These are phyloP conservation scores for Metschnikowia dekortorum DNA, from an alignment of 805 yeast species.

Conservation along the genomic window DNA sequence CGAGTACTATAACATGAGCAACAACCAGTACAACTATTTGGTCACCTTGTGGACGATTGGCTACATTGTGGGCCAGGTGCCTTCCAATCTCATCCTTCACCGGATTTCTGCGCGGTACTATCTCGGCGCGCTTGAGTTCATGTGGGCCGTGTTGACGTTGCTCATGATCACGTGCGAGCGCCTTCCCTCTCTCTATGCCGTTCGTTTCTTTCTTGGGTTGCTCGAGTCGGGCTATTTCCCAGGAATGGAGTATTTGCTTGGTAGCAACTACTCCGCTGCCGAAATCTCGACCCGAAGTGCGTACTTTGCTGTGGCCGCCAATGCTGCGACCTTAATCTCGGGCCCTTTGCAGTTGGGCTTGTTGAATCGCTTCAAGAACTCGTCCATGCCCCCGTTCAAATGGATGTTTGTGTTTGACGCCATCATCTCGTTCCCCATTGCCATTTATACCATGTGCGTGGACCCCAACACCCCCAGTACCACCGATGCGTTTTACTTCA, in stretches of 20 bases:
- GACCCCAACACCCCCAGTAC: conserved; percentile 35
- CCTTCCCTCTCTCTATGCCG: conserved; percentile 12
- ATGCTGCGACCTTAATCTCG: conserved; percentile 25
- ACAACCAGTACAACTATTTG: conserved; percentile 17
- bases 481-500: conserved; percentile 29
- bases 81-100: conserved; percentile 29
- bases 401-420: conserved; percentile 35
- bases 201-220: conserved; percentile 32
- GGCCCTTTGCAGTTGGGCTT: conserved; percentile 33
- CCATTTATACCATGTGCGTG: conserved; percentile 27
- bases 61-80: conserved; percentile 15
- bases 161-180: conserved; percentile 21
- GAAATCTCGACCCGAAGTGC: conserved; percentile 29
- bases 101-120: conserved; percentile 41
- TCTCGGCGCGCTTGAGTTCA: conserved; percentile 39
- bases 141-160: conserved; percentile 38
- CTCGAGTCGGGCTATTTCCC: conserved; percentile 52
- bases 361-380: conserved; percentile 20
- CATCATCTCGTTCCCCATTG: conserved; percentile 30
- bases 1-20: conserved; percentile 15
- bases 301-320: conserved; percentile 27
- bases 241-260: conserved; percentile 50
- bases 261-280: conserved; percentile 25
- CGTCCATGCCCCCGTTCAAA: conserved; percentile 25
- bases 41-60: conserved; percentile 16